Evolutionary conservation across 495 filamentous ascomycete genomes (phyloP), one percentile per base, ranked within the genome.

Genomic region (Neurospora hispaniola): DNA sequence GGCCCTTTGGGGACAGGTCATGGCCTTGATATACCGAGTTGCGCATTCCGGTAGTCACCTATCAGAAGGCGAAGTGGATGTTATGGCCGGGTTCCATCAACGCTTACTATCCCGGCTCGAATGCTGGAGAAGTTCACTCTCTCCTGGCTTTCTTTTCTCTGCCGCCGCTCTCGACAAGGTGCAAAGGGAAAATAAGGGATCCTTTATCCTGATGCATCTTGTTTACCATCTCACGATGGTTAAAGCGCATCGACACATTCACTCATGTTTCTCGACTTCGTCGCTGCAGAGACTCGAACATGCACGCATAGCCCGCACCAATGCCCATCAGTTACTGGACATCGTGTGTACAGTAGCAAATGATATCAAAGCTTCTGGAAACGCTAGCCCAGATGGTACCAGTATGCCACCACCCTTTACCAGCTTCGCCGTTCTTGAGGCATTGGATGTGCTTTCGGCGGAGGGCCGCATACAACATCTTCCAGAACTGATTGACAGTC

Each of bases 1-100:
- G 35, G 84, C 88, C 3, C 85, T 92, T 27, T 92, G 87, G 88
- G 87, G 88, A 1, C 88, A 92, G 42, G 86, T 91, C 4, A 87
- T 88, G 75, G 81, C 86, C 8, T 83, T 88, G 70, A 85, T 87
- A 40, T 88, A 88, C 77, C 85, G 89, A 42, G 73, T 86, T 38
- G 80, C 86, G 1, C 82, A 90, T 71, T 84, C 86, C 38, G 82
- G 84, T 62, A 16, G 35, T 62, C 54, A 12, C 14, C 27, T 62
- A 16, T 62, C 54, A 62, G 54, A 62, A 18, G 54, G 31, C 35
- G 27, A 62, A 12, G 54, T 7, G 73, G 81, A 8, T 77, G 81
- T 9, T 75, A 80, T 87, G 71, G 83, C 85, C 70, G 78, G 82
- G 18, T 89, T 89, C 71, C 86, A 90, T 71, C 78, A 79, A 8